A percentile compares a stretch with the other conserved stretches of the same genome.
These are phyloP conservation scores for Neofusicoccum sp. DNA, from an alignment of 2,329 filamentous ascomycete species.

Conservation along the genomic window DNA sequence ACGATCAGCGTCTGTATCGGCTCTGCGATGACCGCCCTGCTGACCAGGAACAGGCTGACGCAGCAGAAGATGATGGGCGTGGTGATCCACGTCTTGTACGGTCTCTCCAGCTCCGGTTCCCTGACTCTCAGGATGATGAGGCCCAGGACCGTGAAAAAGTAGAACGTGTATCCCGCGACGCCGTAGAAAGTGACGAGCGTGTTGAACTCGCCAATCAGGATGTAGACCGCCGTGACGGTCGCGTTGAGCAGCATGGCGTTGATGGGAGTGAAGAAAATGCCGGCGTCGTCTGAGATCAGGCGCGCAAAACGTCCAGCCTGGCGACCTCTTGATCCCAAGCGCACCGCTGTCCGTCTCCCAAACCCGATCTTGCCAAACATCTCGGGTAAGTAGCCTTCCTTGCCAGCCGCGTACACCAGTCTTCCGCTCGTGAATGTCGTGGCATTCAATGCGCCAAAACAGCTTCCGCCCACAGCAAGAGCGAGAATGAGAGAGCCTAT, in stretches of 20 bases:
- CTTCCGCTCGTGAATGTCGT: constrained; percentile 91
- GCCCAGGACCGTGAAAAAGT: constrained; percentile 92
- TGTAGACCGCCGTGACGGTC: constrained; percentile 72
- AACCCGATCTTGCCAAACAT: constrained; percentile 84
- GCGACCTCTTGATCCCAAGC: constrained; percentile 26
- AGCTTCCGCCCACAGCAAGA: constrained; percentile 85
- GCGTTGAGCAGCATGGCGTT: constrained; percentile 86
- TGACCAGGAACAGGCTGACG: constrained; percentile 89
- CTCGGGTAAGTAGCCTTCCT: constrained; percentile 88
- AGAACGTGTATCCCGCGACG: constrained; percentile 95
- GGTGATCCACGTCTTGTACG: constrained; percentile 94
- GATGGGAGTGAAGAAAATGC: constrained; percentile 91
- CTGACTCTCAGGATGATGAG: constrained; percentile 86
- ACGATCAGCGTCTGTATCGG: constrained; percentile 89
- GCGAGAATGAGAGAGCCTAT: constrained; percentile 82
- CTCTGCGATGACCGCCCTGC: constrained; percentile 84
- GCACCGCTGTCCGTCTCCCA: constrained; percentile 46
- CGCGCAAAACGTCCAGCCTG: constrained; percentile 4
- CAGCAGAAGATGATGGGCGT: constrained; percentile 99
- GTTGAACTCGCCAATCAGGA: constrained; percentile 84
- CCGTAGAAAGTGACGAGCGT: constrained; percentile 97
- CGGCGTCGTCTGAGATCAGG: constrained; percentile 63
- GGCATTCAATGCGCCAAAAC: constrained; percentile 92
- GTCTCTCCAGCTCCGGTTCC: constrained; percentile 84
- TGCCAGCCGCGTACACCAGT: constrained; percentile 89